A percentile compares a stretch with the other conserved stretches of the same genome.
These are phyloP conservation scores for Fusarium anguioides DNA, from an alignment of 2,329 filamentous ascomycete genomes.

Conservation along the genomic window DNA sequence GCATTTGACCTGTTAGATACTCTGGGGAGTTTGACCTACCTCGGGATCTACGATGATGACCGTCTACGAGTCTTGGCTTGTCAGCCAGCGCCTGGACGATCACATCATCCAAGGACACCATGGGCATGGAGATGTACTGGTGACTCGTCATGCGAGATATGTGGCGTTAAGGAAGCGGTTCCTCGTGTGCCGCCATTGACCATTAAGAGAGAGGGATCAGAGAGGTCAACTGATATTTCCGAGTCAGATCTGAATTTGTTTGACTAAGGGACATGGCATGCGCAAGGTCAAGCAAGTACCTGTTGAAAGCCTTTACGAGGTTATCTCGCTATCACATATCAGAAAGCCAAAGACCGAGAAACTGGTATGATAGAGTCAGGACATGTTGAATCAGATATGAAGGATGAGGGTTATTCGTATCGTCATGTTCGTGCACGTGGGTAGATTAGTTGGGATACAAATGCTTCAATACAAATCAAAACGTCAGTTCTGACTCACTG, in stretches of 20 bases:
- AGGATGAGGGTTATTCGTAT: too few relatives aligned
- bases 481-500: too few relatives aligned
- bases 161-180: neutral
- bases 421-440: too few relatives aligned
- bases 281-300: too few relatives aligned
- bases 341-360: too few relatives aligned
- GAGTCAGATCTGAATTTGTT: constrained; percentile 1
- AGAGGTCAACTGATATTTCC: neutral
- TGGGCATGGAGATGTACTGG: neutral
- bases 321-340: too few relatives aligned
- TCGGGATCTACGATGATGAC: neutral
- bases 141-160: neutral
- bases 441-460: too few relatives aligned
- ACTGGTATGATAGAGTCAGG: too few relatives aligned
- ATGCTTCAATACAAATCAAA: too few relatives aligned
- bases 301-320: too few relatives aligned
- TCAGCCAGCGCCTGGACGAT: neutral
- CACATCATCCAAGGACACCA: neutral
- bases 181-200: neutral
- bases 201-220: neutral
- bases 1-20: constrained; percentile 5
- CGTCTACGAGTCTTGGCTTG: neutral
- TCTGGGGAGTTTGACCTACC: neutral
- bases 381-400: too few relatives aligned
- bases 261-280: neutral